phyloP scores from a whole-genome alignment of 805 yeast genomes.

The Cyberlindnera maclurae region DNA sequence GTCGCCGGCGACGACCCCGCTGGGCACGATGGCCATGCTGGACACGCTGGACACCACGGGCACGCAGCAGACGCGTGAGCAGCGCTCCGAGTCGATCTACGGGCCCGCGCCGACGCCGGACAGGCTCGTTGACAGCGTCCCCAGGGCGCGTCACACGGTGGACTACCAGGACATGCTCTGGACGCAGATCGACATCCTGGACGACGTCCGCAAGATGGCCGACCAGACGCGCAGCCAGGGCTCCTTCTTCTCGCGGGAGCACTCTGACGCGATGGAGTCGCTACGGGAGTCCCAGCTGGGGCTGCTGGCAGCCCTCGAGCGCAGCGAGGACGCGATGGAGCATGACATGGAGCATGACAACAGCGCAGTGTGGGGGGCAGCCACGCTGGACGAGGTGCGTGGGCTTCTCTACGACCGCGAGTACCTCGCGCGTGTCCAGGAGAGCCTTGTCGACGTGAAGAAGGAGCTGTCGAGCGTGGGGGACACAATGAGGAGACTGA shows the following conservation, averaged over 20 bases:
- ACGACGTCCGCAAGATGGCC: conserved; percentile 53
- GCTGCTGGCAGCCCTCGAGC: conserved; percentile 17
- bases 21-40: not conserved
- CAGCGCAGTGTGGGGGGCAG: conserved; percentile 16
- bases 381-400: conserved; percentile 26
- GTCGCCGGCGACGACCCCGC: conserved; percentile 1
- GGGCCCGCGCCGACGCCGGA: conserved; percentile 3
- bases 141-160: conserved; percentile 49
- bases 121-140: conserved; percentile 37
- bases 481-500: conserved; percentile 25
- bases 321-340: conserved; percentile 10
- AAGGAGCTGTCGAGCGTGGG: conserved; percentile 46
- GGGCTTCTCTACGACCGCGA: conserved; percentile 38
- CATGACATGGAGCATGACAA: conserved; percentile 6
- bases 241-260: conserved; percentile 9
- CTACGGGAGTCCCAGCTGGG: conserved; percentile 14
- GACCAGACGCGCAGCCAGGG: conserved; percentile 12
- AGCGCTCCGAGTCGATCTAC: not conserved
- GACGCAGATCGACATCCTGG: conserved; percentile 82
- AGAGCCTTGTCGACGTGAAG: conserved; percentile 43
- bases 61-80: not conserved
- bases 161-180: conserved; percentile 72
- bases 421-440: conserved; percentile 44
- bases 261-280: conserved; percentile 7
- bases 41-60: not conserved